phyloP scores from a whole-genome alignment of 371 early-diverging fungal species.

The Thermomucor indicae-seudaticae region DNA sequence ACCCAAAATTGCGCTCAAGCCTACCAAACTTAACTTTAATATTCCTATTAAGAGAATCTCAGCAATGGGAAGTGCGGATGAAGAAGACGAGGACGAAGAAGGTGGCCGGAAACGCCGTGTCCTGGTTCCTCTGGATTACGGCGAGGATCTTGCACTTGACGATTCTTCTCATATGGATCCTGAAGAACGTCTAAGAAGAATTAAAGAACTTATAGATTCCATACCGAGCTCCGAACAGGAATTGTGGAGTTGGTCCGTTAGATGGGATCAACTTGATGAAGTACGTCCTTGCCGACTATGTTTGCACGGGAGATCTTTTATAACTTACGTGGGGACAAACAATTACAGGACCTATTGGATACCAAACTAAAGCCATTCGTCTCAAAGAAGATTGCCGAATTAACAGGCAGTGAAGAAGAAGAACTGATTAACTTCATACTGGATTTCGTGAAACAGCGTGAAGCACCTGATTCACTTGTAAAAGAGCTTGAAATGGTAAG shows the following conservation, averaged over 20 bases:
- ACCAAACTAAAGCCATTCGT: conserved; percentile 73
- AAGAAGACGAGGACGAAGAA: conserved; percentile 56
- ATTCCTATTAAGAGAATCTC: conserved; percentile 39
- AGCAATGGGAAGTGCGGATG: conserved; percentile 43
- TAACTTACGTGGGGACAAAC: too few relatives aligned
- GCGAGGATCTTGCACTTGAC: conserved; percentile 37
- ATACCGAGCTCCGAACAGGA: conserved; percentile 80
- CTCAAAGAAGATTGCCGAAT: conserved; percentile 73
- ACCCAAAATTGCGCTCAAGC: conserved; percentile 32
- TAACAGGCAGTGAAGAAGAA: conserved; percentile 69
- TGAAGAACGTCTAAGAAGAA: conserved; percentile 56
- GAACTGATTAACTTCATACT: conserved; percentile 70
- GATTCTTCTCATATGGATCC: conserved; percentile 13
- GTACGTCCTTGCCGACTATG: too few relatives aligned
- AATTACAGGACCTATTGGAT: conserved; percentile 41
- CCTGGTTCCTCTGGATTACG: conserved; percentile 58
- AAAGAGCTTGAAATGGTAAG: conserved; percentile 70
- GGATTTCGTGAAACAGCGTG: conserved; percentile 52
- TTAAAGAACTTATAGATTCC: conserved; percentile 63
- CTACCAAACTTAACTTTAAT: conserved; percentile 48
- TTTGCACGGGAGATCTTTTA: too few relatives aligned
- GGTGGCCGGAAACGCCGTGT: conserved; percentile 53
- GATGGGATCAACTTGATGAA: conserved; percentile 75
- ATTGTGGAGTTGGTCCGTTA: conserved; percentile 70
- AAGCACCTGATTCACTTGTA: conserved; percentile 51